Percentiles rank a stretch among this genome's conserved stretches.
Evolutionary conservation across 176 grass and related monocot species (phyloP).

Genomic region (Puya raimondii): DNA sequence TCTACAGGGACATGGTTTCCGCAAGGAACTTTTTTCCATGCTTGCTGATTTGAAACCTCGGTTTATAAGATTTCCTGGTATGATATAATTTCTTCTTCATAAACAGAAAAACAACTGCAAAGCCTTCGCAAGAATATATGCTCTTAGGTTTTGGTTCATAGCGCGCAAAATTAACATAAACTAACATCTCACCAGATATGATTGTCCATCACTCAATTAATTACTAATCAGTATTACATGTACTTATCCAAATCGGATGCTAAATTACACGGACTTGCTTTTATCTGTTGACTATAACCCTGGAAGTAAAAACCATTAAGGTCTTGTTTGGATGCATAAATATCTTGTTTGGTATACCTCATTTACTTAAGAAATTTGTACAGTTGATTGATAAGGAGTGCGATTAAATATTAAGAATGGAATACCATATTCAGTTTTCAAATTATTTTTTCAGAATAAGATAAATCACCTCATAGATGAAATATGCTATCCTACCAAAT

Average conservation of each 20-base stretch:
- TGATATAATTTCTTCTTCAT: slow-evolving; percentile 3
- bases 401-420: neutral
- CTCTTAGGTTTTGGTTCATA: neutral
- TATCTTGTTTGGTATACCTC: too few species aligned
- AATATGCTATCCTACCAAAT: too few species aligned
- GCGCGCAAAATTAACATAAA: neutral
- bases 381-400: neutral
- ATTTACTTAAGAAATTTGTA: neutral
- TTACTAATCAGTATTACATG: neutral
- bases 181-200: neutral
- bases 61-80: slow-evolving; percentile 85
- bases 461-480: too few species aligned
- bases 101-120: slow-evolving; percentile 4
- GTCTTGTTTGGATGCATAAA: too few species aligned
- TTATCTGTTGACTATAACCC: neutral
- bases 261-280: neutral
- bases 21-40: slow-evolving; percentile 64
- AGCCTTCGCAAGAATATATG: neutral
- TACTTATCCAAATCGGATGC: too few species aligned
- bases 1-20: slow-evolving; percentile 66
- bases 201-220: neutral
- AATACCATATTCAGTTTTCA: too few species aligned
- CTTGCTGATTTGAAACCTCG: slow-evolving; percentile 63
- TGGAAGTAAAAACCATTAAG: neutral
- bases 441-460: too few species aligned